Evolutionary conservation across 78 protist genomes (phyloP).

Genomic region (Protostelium mycophagum): DNA sequence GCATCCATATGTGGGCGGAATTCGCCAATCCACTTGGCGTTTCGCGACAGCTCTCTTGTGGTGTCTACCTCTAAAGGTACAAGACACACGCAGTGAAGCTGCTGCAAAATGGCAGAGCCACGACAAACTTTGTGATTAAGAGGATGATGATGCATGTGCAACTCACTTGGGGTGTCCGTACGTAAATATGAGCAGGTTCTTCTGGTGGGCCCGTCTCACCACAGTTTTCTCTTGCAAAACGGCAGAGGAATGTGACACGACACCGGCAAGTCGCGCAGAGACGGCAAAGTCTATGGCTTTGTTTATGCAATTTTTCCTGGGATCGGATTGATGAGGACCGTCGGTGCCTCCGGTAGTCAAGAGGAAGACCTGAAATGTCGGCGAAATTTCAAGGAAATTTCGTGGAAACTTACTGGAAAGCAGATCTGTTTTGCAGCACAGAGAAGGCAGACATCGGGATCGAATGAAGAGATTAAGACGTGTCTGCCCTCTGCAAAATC

Average conservation of each 20-base stretch:
- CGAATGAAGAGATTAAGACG: conserved; percentile 7
- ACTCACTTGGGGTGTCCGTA: conserved; percentile 2
- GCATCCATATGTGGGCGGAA: too few species aligned
- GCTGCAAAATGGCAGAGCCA: too few species aligned
- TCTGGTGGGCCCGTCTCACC: not conserved
- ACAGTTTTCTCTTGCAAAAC: not conserved
- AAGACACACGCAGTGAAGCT: too few species aligned
- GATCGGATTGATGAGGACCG: not conserved
- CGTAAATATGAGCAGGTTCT: not conserved
- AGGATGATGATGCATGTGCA: not conserved
- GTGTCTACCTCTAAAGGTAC: too few species aligned
- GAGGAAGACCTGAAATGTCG: not conserved
- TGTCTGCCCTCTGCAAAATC: not conserved
- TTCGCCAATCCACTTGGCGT: too few species aligned
- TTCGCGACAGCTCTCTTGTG: too few species aligned
- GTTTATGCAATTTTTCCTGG: not conserved
- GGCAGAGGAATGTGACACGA: not conserved
- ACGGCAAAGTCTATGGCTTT: not conserved
- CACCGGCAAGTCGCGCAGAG: not conserved
- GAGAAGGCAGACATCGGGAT: conserved; percentile 12
- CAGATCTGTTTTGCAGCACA: conserved; percentile 4
- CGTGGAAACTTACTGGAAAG: not conserved
- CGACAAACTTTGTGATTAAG: too few species aligned
- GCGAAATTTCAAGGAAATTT: not conserved
- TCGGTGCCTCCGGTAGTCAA: not conserved